Base-by-base conservation (phyloP, 202 grass and related monocot genomes). In the Saccharum hybrid region DNA sequence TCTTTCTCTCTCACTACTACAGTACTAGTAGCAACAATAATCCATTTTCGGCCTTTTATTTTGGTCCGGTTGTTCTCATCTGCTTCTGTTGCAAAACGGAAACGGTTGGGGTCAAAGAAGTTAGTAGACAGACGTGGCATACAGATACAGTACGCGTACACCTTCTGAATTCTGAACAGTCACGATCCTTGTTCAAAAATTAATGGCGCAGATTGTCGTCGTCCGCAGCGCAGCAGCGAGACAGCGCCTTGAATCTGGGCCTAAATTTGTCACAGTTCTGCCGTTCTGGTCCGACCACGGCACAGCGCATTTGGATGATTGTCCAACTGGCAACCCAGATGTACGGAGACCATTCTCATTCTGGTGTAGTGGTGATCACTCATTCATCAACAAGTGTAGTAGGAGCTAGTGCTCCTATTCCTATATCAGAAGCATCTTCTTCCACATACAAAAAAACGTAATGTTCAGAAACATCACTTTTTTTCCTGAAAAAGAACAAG, bases 261-360 rank as follows among this genome's bases (percentile, higher is more conserved):
- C 59, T 46, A 78, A 63, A n/a, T 45, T 45, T 78, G 28, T 46
- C 59, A 46, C 54, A 76, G 74, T 21, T 68, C 19, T 80, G 31
- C 33, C 64, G 8, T 56, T 68, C 46, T 68, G 45, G 31, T 68
- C 77, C 63, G 64, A 68, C 77, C 64, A 56, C 33, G 39, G 19
- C 77, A 56, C 31, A 68, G 77, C 48, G 54, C 33, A 54, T 19
- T 69, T 36, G 19, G 64, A 56, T 68, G 64, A 80, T 80, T 80
- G n/a, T 68, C 78, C 64, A 80, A 69, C 65, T 57, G 46, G 64
- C 45, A 28, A 56, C 6, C 46, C 64, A 80, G 65, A 56, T 56
- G 65, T 57, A 69, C 78, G 13, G 7, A 40, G 1, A 33, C 39
- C 74, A 18, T 31, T 41, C 56, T 46, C 39, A 80, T 39, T 56